Evolutionary conservation across 352 stramenopile species (phyloP), one percentile per base, ranked within the genome.

Genomic region (Pythium phragmitis): DNA sequence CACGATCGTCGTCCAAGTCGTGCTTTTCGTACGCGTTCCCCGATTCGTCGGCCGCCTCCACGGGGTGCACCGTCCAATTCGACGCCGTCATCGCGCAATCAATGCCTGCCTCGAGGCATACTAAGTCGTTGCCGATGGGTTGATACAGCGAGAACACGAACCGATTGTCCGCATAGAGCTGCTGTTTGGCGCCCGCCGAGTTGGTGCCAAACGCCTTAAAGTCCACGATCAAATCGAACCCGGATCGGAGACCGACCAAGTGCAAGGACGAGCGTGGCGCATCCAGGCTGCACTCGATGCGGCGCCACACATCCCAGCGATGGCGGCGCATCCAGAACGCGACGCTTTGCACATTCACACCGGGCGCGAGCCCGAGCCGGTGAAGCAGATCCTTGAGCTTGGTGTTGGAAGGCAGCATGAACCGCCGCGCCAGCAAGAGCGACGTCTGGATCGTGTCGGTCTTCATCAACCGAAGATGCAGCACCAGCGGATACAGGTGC

Each of bases 181-280:
- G 51, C 56, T 70, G 36, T 37, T 69, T 33, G 53, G 60, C 37
- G 60, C 57, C 19, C 53, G 70, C 60, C 68, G 68, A 45, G 21
- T 30, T 77, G 63, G 8, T 57, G 48, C 58, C 33, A 77, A 56
- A 14, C 6, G 78, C 68, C 43, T 79, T 79, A 30, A 91, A 89
- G 63, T 92, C 81, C 33, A 92, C 74, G 17, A 92, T 75, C 39
- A 92, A 46, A 42, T 92, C 83, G 52, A 84, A 67, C 1, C 74
- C 62, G 48, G 72, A 86, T 33, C 75, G 70, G 39, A 92, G 71
- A 6, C 74, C 61, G 8, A 88, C 59, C 6, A 74, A 63, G 0
- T 74, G 57, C 1, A 90, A 61, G 12, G 78, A 80, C n/a, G 68
- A 70, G 13, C 62, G 56, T 2, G 72, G 70, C 7, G 67, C 70